Conservation (phyloP, 192 early-diverging fungal genomes). For the Globomyces pollinis-pini region DNA sequence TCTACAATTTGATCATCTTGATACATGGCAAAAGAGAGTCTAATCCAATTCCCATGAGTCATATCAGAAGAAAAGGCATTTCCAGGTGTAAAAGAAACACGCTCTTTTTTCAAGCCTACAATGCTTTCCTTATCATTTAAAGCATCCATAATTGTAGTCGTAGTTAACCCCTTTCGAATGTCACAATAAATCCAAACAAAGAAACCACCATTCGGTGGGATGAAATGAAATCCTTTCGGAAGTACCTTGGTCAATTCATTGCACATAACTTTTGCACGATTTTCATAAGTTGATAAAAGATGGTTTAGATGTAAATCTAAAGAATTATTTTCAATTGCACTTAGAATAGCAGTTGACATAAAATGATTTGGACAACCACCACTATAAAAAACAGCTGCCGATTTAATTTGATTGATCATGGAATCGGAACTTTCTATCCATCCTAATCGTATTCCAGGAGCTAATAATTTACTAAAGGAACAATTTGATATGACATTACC, state of each 20-base stretch:
- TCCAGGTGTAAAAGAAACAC: conserved; percentile 32
- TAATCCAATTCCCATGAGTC: conserved; percentile 20
- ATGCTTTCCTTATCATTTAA: neutral
- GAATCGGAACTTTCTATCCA: conserved; percentile 32
- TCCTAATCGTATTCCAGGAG: conserved; percentile 35
- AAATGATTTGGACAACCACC: conserved; percentile 19
- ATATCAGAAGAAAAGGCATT: conserved; percentile 14
- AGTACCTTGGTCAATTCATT: conserved; percentile 14
- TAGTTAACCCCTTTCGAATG: neutral
- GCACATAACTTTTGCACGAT: conserved; percentile 7
- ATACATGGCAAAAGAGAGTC: conserved; percentile 34
- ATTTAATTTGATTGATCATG: conserved; percentile 14
- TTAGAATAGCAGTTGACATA: conserved; percentile 4
- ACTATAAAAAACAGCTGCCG: conserved; percentile 20
- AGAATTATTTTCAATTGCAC: neutral
- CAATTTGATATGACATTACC: conserved; percentile 43
- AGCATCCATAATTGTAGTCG: conserved; percentile 2
- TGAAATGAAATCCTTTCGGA: conserved; percentile 9
- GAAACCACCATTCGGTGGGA: conserved; percentile 30
- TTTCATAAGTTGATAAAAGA: conserved; percentile 17
- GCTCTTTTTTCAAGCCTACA: conserved; percentile 9
- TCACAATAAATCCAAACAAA: conserved; percentile 34
- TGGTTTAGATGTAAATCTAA: conserved; percentile 12
- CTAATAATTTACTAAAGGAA: conserved; percentile 33
- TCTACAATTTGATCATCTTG: conserved; percentile 17